Evolutionary conservation across 2,329 filamentous ascomycete species (phyloP), one percentile per base, ranked within the genome.

Genomic region (Orbilia quercus): DNA sequence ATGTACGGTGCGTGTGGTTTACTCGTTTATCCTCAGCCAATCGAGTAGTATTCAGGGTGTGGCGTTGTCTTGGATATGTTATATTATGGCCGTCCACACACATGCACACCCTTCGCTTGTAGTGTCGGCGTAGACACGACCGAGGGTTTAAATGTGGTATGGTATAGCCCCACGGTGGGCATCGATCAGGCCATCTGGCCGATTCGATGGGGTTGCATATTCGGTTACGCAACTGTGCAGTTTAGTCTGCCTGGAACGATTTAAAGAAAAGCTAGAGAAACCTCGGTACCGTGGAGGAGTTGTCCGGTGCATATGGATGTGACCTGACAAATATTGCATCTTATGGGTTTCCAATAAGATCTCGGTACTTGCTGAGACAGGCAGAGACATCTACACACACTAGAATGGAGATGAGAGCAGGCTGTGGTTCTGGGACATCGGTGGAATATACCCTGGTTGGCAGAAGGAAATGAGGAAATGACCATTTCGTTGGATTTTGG

Each of bases 401-500:
- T 38, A 65, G 48, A 38, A 47, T 20, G 16, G 38, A 31, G 11
- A 36, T 31, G 23, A 36, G 34, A 28, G 58, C 42, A 50, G 45
- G 45, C 18, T 18, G 18, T 3, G 18, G 48, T 18, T 18, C 57
- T 54, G 50, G 23, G 45, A 71, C 42, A 53, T 63, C 57, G 55
- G 55, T 55, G 55, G 62, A 54, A 70, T 50, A 71, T 50, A 71
- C 9, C 55, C 48, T 28, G 16, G 58, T 63, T 60, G 55, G 20
- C 25, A 50, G 22, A 42, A 71, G 34, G n/a, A 9, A 9, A 14
- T 18, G 22, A 14, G 25, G 28, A 22, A 28, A 22, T 55, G 36
- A 28, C 34, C 31, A 40, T 50, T 63, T 60, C 67, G 67, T 72
- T 72, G 67, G 67, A 72, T 72, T 72, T 72, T 72, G 23, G 18